Conservation (phyloP, 768 basidiomycete genomes). For the Peribolospora kevripleyi region DNA sequence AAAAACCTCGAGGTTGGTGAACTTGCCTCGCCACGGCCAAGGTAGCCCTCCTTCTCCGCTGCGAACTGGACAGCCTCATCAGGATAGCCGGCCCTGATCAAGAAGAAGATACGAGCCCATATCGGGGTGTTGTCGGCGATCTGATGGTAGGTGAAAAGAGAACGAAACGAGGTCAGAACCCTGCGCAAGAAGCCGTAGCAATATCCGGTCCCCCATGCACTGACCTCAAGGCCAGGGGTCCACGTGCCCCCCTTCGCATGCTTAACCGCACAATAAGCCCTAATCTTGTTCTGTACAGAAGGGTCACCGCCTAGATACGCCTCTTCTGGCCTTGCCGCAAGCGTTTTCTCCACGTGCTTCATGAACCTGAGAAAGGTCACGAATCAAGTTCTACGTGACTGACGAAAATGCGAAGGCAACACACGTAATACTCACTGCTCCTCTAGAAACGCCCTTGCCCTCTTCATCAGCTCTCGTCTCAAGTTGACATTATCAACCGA, state of each 20-base stretch:
- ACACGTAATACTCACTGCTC: constrained; percentile 32
- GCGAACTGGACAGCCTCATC: constrained; percentile 62
- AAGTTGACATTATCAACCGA: constrained; percentile 38
- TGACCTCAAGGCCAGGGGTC: constrained; percentile 35
- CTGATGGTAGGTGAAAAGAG: constrained; percentile 20
- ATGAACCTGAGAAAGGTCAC: constrained; percentile 15
- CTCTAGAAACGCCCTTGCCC: constrained; percentile 58
- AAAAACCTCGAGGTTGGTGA: constrained; percentile 62
- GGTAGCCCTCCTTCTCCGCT: constrained; percentile 36
- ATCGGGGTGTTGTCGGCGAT: constrained; percentile 63
- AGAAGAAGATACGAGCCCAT: constrained; percentile 84
- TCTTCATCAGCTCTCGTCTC: constrained; percentile 47
- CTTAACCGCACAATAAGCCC: constrained; percentile 59
- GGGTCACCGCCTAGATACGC: constrained; percentile 80
- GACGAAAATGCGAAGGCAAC: neutral
- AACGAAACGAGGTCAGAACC: neutral
- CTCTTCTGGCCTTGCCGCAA: constrained; percentile 57
- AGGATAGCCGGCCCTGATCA: constrained; percentile 61
- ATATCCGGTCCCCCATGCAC: neutral
- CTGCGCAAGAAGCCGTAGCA: neutral
- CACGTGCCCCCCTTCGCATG: constrained; percentile 60
- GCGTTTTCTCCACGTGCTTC: constrained; percentile 40
- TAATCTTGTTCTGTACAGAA: constrained; percentile 62
- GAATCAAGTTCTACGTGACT: neutral
- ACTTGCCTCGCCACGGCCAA: constrained; percentile 11